A percentile compares a stretch with the other conserved stretches of the same genome.
Conservation (phyloP, 441 rosid species). For the Euphorbia celastroides region DNA sequence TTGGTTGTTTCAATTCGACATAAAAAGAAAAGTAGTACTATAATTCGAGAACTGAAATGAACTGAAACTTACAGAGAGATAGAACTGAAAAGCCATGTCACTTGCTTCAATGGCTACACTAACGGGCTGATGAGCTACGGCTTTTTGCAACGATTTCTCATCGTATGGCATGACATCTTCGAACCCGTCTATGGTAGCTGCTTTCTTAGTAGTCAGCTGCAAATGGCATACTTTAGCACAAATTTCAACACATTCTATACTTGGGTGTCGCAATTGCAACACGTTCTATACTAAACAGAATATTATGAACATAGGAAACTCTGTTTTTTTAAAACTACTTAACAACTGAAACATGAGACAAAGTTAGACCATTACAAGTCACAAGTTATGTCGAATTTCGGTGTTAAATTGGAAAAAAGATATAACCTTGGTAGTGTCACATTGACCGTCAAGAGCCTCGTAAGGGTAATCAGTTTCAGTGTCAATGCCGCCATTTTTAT, state of each 20-base stretch:
- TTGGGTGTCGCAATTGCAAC: too few relatives aligned
- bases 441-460: conserved; percentile 39
- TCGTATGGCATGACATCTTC: conserved; percentile 56
- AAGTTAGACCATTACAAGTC: background rate
- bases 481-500: conserved; percentile 70
- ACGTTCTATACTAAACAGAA: too few relatives aligned
- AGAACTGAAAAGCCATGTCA: conserved; percentile 70
- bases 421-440: conserved; percentile 49
- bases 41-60: too few relatives aligned
- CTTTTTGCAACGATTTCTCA: conserved; percentile 60
- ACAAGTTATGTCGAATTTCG: too few relatives aligned
- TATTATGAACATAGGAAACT: too few relatives aligned
- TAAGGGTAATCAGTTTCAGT: conserved; percentile 69
- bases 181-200: conserved; percentile 55
- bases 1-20: too few relatives aligned
- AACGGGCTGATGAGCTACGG: conserved; percentile 68
- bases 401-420: too few relatives aligned
- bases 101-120: conserved; percentile 78
- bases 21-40: too few relatives aligned
- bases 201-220: conserved; percentile 60
- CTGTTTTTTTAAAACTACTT: too few relatives aligned
- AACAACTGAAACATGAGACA: too few relatives aligned
- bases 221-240: background rate
- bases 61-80: conserved; percentile 32
- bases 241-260: too few relatives aligned